Percentiles rank a stretch among this genome's conserved stretches.
Evolutionary conservation across 1,284 basidiomycete species (phyloP).

Genomic region (Marasmius tenuissimus): DNA sequence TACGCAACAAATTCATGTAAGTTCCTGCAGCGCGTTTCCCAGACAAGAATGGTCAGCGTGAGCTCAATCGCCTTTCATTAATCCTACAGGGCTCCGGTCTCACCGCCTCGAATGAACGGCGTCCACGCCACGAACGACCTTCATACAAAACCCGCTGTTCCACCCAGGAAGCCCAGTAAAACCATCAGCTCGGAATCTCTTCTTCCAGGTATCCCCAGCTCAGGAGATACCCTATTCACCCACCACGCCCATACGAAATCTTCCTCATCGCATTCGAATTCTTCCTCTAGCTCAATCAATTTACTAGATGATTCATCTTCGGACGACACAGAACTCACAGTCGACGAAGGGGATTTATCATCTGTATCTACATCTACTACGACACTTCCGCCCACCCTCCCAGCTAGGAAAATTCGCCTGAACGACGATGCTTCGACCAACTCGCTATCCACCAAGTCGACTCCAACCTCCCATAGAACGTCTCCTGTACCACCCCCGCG

Average conservation of each 20-base stretch:
- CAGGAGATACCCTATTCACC: constrained; percentile 7
- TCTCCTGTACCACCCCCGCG: constrained; percentile 27
- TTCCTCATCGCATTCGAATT: constrained; percentile 10
- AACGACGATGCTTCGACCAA: neutral
- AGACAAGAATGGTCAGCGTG: neutral
- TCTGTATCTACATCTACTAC: neutral
- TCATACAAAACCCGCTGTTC: neutral
- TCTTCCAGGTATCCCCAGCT: constrained; percentile 4
- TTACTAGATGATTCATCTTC: neutral
- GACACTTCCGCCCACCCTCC: constrained; percentile 5
- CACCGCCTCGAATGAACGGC: neutral
- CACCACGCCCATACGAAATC: constrained; percentile 22
- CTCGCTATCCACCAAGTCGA: neutral
- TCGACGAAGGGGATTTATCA: neutral
- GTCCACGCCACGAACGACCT: neutral
- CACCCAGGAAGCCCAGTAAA: neutral
- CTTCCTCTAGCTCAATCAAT: constrained; percentile 1
- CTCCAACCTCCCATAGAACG: constrained; percentile 27
- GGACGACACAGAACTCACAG: neutral
- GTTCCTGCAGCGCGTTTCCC: constrained; percentile 25
- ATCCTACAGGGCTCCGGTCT: neutral
- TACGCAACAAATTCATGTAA: constrained; percentile 54
- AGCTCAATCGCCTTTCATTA: neutral
- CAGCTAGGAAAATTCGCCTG: neutral
- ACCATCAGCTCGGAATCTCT: constrained; percentile 6